phyloP scores from a whole-genome alignment of 1,139 yeast genomes.

The Kodamaea derodonti region DNA sequence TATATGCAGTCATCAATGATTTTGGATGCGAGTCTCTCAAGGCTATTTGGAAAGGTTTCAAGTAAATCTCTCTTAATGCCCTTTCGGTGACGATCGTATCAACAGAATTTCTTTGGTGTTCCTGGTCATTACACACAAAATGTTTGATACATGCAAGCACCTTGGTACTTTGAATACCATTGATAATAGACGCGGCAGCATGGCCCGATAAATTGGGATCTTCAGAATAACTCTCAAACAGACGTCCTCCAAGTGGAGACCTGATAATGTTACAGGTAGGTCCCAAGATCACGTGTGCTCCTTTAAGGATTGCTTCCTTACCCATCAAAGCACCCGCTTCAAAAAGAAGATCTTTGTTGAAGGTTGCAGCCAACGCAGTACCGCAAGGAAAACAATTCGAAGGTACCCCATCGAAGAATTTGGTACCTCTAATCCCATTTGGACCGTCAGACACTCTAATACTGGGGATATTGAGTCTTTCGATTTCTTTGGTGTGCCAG shows the following conservation, averaged over 20 bases:
- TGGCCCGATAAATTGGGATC: conserved; percentile 57
- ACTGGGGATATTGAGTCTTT: conserved; percentile 17
- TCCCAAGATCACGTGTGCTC: conserved; percentile 48
- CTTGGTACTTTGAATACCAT: conserved; percentile 52
- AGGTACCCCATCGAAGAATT: conserved; percentile 43
- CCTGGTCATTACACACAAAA: conserved; percentile 59
- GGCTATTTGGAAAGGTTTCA: conserved; percentile 61
- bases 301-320: conserved; percentile 46
- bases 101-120: conserved; percentile 48
- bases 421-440: conserved; percentile 52
- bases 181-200: conserved; percentile 45
- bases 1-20: conserved; percentile 57
- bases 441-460: conserved; percentile 45
- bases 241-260: conserved; percentile 62
- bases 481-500: conserved; percentile 20
- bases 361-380: conserved; percentile 20
- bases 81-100: conserved; percentile 50
- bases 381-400: conserved; percentile 49
- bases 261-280: conserved; percentile 57
- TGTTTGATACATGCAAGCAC: conserved; percentile 59
- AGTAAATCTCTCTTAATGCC: conserved; percentile 58
- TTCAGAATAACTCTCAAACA: conserved; percentile 60
- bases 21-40: conserved; percentile 47
- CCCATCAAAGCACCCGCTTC: conserved; percentile 49
- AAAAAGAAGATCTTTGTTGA: conserved; percentile 28